Evolutionary conservation across 2,329 filamentous ascomycete species (phyloP), one percentile per base, ranked within the genome.

Genomic region (Pseudogymnoascus sp.): DNA sequence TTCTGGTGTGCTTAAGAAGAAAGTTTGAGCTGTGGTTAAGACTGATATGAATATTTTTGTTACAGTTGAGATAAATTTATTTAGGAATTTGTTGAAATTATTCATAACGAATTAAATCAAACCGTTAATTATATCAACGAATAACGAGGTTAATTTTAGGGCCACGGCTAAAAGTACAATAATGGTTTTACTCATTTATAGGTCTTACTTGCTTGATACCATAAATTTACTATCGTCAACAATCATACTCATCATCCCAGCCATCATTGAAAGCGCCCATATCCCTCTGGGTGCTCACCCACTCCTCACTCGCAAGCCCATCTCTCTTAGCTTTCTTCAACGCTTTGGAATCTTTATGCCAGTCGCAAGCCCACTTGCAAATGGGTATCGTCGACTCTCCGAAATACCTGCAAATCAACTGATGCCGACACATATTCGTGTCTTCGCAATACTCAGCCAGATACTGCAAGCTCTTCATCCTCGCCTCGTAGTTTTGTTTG

Each of bases 391-490:
- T 71, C 14, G 72, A 73, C 72, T 93, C 90, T 2, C 88, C 89
- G 75, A 94, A 96, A 71, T 94, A 93, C 59, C 81, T 80, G 66
- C 84, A 87, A 62, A 96, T 91, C 23, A 87, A 74, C 58, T 83
- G 81, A 71, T 97, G 93, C 58, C 92, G 82, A 71, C 93, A 97
- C 10, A 77, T 77, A 10, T 78, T 79, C 0, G 85, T 89, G 62
- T 84, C 83, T 74, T 97, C 93, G 72, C 92, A 96, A 71, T 96
- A 97, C 8, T 83, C 77, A 2, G 92, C 83, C 14, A 97, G 78
- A 29, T 85, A 82, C 63, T 84, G 79, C 23, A 91, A 79, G 66
- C 88, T 91, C 68, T 82, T 78, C 14, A 84, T 73, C 64, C 86
- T 80, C 6, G 83, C 80, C 63, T 81, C 72, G 66, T 73, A 73